Evolutionary conservation across 106 monocot species (phyloP), one percentile per base, ranked within the genome.

Genomic region (Agapanthus africanus): DNA sequence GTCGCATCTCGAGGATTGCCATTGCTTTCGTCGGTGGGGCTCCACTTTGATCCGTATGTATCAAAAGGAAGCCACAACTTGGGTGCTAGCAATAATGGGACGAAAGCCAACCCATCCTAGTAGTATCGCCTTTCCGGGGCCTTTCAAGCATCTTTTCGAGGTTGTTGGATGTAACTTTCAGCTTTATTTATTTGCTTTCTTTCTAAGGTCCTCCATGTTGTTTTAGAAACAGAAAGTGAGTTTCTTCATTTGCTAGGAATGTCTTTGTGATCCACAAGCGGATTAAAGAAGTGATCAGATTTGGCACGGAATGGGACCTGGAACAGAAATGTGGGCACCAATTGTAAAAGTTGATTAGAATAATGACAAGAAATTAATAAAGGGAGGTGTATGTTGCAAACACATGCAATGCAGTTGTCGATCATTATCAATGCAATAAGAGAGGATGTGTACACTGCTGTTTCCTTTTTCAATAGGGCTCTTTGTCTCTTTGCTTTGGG

Each of bases 1-100:
- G 15, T 49, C n/a, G 52, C 62, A 68, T 85, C 81, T n/a, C 59
- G 81, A 13, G 83, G 75, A 1, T 65, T 77, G 57, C 91, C 94
- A 6, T 74, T 95, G 50, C 19, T 95, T 6, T 84, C 85, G 0
- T 77, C 67, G 7, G 75, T 91, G 40, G 91, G 94, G 33, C 79
- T 91, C 15, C 91, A 95, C 61, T 81, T 76, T 30, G 94, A 95
- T 65, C 94, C 94, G 3, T 86, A 64, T 68, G 46, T 8, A 49
- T 28, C 32, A 34, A 33, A 22, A 11, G 34, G 7, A 3, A 64
- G 64, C 38, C 8, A n/a, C 0, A 35, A 68, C 47, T 68, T 46
- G 68, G 68, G 49, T 11, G 11, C 19, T 31, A 47, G 4, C 30
- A 65, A 40, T 18, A 66, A 66, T 6, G 32, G 23, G 11, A 65